Percentiles rank a stretch among this genome's conserved stretches.
phyloP scores from a whole-genome alignment of 495 filamentous ascomycete genomes.

The Trichoderma virens region DNA sequence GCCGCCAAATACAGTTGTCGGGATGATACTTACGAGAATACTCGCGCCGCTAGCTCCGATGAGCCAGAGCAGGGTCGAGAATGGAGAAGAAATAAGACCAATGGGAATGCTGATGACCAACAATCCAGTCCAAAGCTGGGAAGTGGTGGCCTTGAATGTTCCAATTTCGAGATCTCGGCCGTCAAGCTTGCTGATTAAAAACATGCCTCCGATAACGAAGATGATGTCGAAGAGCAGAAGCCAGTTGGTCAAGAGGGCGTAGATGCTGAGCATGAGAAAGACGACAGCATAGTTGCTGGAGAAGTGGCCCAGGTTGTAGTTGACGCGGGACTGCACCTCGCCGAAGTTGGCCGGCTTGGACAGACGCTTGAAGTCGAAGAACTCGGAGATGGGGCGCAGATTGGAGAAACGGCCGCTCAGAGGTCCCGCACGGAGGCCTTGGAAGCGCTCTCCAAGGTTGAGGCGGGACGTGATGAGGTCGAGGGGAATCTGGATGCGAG shows the following conservation, averaged over 20 bases:
- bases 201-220: slow-evolving; percentile 77
- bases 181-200: slow-evolving; percentile 77
- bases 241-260: slow-evolving; percentile 81
- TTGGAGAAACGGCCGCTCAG: slow-evolving; percentile 81
- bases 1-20: background rate
- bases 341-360: slow-evolving; percentile 88
- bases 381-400: slow-evolving; percentile 83
- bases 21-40: slow-evolving; percentile 44
- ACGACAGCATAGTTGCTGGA: slow-evolving; percentile 96
- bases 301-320: slow-evolving; percentile 96
- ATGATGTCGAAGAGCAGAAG: slow-evolving; percentile 84
- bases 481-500: slow-evolving; percentile 82
- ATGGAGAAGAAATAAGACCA: slow-evolving; percentile 71
- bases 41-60: slow-evolving; percentile 87
- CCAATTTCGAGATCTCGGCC: slow-evolving; percentile 85
- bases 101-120: slow-evolving; percentile 75
- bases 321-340: slow-evolving; percentile 87
- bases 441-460: slow-evolving; percentile 66
- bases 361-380: slow-evolving; percentile 88
- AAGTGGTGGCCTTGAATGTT: slow-evolving; percentile 71
- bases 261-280: slow-evolving; percentile 91
- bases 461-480: slow-evolving; percentile 85
- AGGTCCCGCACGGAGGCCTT: slow-evolving; percentile 67
- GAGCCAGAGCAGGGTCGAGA: slow-evolving; percentile 81
- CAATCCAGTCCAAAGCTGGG: slow-evolving; percentile 88